Percentiles rank a stretch among this genome's conserved stretches.
phyloP scores from a whole-genome alignment of 2,329 filamentous ascomycete species.

The Fusarium solani-melongenae region DNA sequence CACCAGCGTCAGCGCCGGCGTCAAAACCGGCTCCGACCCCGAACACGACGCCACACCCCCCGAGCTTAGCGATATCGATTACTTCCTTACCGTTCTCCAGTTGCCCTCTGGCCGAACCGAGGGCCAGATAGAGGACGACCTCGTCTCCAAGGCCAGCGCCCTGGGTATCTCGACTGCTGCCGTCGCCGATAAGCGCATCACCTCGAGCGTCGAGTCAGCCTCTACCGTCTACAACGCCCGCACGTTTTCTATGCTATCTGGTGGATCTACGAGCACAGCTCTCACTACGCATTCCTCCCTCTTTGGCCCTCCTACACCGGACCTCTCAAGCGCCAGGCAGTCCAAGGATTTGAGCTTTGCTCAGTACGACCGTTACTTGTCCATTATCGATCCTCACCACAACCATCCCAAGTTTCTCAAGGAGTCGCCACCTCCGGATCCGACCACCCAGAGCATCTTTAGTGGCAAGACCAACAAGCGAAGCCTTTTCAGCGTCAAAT shows the following conservation, averaged over 20 bases:
- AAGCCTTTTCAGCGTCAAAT: conserved; percentile 58
- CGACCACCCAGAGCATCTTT: conserved; percentile 54
- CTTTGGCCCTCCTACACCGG: conserved; percentile 41
- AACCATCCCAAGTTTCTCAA: conserved; percentile 56
- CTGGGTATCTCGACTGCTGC: conserved; percentile 49
- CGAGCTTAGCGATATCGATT: conserved; percentile 55
- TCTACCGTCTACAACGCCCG: conserved; percentile 57
- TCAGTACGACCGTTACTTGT: conserved; percentile 64
- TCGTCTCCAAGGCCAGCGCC: conserved; percentile 49
- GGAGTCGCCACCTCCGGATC: conserved; percentile 44
- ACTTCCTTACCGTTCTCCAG: conserved; percentile 53
- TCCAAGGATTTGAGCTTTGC: conserved; percentile 59
- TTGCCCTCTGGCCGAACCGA: conserved; percentile 50
- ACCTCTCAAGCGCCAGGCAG: conserved; percentile 38
- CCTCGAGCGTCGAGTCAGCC: conserved; percentile 55
- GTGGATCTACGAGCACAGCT: conserved; percentile 53
- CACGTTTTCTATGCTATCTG: conserved; percentile 57
- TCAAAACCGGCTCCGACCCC: conserved; percentile 21
- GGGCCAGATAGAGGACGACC: conserved; percentile 51
- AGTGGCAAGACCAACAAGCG: conserved; percentile 56
- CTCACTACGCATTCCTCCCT: conserved; percentile 58
- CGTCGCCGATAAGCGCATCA: conserved; percentile 49
- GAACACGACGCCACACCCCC: conserved; percentile 39
- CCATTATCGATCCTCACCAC: conserved; percentile 56
- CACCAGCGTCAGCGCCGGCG: conserved; percentile 27